Evolutionary conservation across 2,329 filamentous ascomycete genomes (phyloP).

Genomic region (Talaromyces sp.): DNA sequence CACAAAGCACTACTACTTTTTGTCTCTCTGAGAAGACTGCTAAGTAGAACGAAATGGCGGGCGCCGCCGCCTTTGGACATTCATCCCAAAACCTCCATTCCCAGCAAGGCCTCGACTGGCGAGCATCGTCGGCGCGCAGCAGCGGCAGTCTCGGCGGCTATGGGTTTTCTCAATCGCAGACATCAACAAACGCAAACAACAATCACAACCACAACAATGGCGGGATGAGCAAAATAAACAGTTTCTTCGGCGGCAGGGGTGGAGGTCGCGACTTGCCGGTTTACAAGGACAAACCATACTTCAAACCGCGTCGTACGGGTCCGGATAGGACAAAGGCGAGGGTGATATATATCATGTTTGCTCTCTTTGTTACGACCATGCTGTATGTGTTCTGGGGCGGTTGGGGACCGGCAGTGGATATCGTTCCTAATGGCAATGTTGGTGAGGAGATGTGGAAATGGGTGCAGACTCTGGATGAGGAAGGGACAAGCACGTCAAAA

Average conservation of each 20-base stretch:
- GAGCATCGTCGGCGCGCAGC: conserved; percentile 31
- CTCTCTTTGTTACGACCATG: conserved; percentile 47
- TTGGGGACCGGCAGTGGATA: conserved; percentile 15
- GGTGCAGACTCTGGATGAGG: conserved; percentile 44
- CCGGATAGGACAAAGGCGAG: conserved; percentile 60
- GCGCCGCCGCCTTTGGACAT: conserved; percentile 47
- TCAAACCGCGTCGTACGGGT: conserved; percentile 47
- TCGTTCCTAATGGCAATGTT: conserved; percentile 24
- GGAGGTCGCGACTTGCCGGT: conserved; percentile 65
- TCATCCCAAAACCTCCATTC: conserved; percentile 65
- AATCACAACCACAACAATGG: conserved; percentile 29
- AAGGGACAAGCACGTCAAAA: conserved; percentile 17
- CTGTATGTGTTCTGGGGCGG: conserved; percentile 56
- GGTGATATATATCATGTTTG: conserved; percentile 50
- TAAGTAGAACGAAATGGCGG: neutral
- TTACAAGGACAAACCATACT: conserved; percentile 99
- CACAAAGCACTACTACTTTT: neutral
- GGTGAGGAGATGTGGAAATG: conserved; percentile 49
- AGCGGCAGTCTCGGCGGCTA: conserved; percentile 37
- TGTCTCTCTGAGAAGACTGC: neutral
- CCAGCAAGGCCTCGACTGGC: conserved; percentile 61
- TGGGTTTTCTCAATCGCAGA: conserved; percentile 25
- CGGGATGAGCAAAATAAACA: conserved; percentile 57
- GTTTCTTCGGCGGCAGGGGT: conserved; percentile 53
- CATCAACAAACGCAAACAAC: conserved; percentile 2